A percentile compares a stretch with the other conserved stretches of the same genome.
phyloP scores from a whole-genome alignment of 140 eudicot genomes.

The Senecio squalidus region DNA sequence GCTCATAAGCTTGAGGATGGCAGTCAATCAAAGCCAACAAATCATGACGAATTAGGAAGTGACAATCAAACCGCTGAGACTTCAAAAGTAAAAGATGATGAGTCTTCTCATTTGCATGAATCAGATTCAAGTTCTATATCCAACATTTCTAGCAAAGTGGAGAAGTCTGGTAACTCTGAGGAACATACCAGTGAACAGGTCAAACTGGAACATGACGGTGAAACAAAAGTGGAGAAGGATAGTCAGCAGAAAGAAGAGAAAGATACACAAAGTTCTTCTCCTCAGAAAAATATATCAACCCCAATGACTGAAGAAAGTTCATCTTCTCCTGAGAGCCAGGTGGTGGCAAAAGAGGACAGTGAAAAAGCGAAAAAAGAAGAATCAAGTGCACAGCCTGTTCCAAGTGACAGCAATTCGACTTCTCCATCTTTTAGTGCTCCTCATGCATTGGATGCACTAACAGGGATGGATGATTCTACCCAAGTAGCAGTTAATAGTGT shows the following conservation, averaged over 20 bases:
- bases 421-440: conserved; percentile 57
- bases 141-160: conserved; percentile 27
- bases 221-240: conserved; percentile 26
- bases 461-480: conserved; percentile 94
- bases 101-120: conserved; percentile 23
- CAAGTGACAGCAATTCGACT: conserved; percentile 21
- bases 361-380: conserved; percentile 46
- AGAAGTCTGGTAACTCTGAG: conserved; percentile 21
- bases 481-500: conserved; percentile 93
- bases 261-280: conserved; percentile 21
- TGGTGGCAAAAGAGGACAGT: conserved; percentile 30
- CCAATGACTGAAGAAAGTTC: conserved; percentile 18
- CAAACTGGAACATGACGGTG: conserved; percentile 18
- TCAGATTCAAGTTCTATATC: conserved; percentile 26
- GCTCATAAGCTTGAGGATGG: conserved; percentile 21
- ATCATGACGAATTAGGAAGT: conserved; percentile 16
- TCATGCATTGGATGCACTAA: conserved; percentile 76
- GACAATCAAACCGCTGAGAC: conserved; percentile 16
- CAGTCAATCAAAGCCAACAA: conserved; percentile 21
- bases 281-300: conserved; percentile 16
- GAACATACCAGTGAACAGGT: conserved; percentile 28
- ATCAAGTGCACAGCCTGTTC: conserved; percentile 30
- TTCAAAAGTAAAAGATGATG: conserved; percentile 22
- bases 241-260: conserved; percentile 24
- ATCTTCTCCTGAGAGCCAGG: conserved; percentile 34